These are phyloP conservation scores for Leccinum subgranulosum DNA, from an alignment of 768 basidiomycete species.

Conservation along the genomic window DNA sequence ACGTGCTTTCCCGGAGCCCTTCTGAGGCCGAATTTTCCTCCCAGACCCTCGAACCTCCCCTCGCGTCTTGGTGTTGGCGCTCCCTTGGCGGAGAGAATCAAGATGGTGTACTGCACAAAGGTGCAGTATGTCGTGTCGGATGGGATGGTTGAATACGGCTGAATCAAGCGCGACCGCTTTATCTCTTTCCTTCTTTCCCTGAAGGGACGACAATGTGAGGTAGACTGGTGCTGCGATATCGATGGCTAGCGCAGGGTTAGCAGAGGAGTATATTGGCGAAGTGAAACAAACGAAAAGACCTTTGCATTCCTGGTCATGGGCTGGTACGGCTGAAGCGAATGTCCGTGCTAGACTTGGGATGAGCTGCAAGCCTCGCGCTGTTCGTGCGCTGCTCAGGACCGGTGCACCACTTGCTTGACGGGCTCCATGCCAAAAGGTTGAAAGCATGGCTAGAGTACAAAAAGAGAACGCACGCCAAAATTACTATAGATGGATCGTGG, in stretches of 20 bases:
- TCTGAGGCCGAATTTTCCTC: constrained; percentile 85
- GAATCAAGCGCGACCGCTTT: constrained; percentile 66
- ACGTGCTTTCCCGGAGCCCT: constrained; percentile 88
- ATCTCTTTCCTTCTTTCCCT: constrained; percentile 39
- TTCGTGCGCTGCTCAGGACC: background rate
- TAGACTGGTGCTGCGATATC: constrained; percentile 49
- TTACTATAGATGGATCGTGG: constrained; percentile 25
- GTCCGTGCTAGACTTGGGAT: constrained; percentile 3
- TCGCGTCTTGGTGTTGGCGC: constrained; percentile 88
- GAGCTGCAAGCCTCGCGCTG: background rate
- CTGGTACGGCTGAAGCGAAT: constrained; percentile 10
- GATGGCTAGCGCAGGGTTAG: constrained; percentile 30
- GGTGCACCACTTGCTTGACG: constrained; percentile 10
- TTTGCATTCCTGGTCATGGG: constrained; percentile 10
- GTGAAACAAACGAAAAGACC: constrained; percentile 13
- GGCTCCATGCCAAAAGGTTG: constrained; percentile 13
- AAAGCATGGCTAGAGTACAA: constrained; percentile 9
- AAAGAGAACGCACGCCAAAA: background rate
- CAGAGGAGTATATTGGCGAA: background rate
- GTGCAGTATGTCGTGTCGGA: constrained; percentile 91
- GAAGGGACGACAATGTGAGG: constrained; percentile 57
- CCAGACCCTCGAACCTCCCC: constrained; percentile 89
- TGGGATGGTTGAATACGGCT: constrained; percentile 83
- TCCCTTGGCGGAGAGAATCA: constrained; percentile 87
- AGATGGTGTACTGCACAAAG: constrained; percentile 86